Percentiles rank a stretch among this genome's conserved stretches.
phyloP scores from a whole-genome alignment of 495 filamentous ascomycete species.

The Usnea hakonensis region DNA sequence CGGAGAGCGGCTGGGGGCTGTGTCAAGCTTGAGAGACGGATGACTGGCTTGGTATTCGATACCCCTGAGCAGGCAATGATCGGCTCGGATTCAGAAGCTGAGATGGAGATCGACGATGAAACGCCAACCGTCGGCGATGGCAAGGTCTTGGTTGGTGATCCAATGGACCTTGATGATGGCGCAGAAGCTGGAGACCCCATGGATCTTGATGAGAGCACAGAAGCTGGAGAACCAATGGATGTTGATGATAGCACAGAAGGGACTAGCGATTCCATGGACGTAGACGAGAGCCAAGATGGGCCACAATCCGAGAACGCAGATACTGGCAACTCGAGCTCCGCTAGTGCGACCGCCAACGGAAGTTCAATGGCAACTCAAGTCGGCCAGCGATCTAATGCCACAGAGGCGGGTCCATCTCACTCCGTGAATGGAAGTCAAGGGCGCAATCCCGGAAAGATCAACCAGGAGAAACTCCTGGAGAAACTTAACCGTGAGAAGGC shows the following conservation, averaged over 20 bases:
- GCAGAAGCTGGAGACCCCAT: too few relatives aligned
- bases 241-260: too few relatives aligned
- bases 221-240: not conserved
- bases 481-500: not conserved
- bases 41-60: too few relatives aligned
- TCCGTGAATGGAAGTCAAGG: too few relatives aligned
- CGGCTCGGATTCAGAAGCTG: not conserved
- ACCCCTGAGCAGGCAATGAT: not conserved
- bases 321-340: not conserved
- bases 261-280: not conserved
- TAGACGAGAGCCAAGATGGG: not conserved
- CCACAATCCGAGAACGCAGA: not conserved
- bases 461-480: not conserved
- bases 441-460: not conserved
- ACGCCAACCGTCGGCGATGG: too few relatives aligned
- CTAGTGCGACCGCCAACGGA: not conserved
- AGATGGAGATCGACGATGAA: not conserved
- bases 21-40: too few relatives aligned
- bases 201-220: not conserved
- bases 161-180: not conserved
- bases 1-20: not conserved
- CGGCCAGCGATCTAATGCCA: too few relatives aligned
- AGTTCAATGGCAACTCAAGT: too few relatives aligned
- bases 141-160: not conserved
- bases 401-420: too few relatives aligned